Evolutionary conservation across 2,329 filamentous ascomycete genomes (phyloP).

Genomic region (Chaetomium olivaceum): DNA sequence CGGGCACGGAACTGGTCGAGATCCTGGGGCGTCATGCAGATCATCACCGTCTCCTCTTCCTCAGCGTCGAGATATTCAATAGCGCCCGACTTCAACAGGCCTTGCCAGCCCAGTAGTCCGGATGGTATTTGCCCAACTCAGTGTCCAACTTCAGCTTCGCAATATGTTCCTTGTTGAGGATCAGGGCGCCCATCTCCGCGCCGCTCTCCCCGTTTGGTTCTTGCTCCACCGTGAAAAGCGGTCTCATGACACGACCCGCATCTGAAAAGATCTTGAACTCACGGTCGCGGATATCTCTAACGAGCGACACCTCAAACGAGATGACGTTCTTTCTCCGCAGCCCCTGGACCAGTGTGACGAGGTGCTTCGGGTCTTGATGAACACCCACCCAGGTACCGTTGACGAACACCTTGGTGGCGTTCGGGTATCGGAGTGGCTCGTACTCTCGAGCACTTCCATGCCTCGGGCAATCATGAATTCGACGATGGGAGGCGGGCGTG

Average conservation of each 20-base stretch:
- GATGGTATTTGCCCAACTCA: slow-evolving; percentile 60
- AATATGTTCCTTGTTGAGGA: slow-evolving; percentile 81
- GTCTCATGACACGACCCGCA: slow-evolving; percentile 90
- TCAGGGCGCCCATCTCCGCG: slow-evolving; percentile 65
- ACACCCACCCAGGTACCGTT: slow-evolving; percentile 98
- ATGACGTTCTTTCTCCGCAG: slow-evolving; percentile 80
- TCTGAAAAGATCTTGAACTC: slow-evolving; percentile 99
- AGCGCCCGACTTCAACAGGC: slow-evolving; percentile 78
- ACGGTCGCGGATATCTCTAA: slow-evolving; percentile 92
- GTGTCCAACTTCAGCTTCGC: slow-evolving; percentile 73
- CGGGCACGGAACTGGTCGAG: slow-evolving; percentile 74
- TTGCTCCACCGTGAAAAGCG: slow-evolving; percentile 90
- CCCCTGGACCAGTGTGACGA: slow-evolving; percentile 76
- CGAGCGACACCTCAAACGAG: slow-evolving; percentile 88
- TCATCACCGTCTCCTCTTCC: slow-evolving; percentile 98
- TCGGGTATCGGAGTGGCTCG: slow-evolving; percentile 77
- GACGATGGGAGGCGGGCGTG: slow-evolving; percentile 81
- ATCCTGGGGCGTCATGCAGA: slow-evolving; percentile 97
- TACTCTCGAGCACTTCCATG: slow-evolving; percentile 97
- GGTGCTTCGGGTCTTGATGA: slow-evolving; percentile 81
- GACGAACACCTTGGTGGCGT: slow-evolving; percentile 96
- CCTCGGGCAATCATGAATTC: slow-evolving; percentile 95
- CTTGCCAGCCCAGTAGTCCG: slow-evolving; percentile 78
- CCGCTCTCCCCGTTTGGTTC: slow-evolving; percentile 69
- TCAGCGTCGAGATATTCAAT: slow-evolving; percentile 97